These are phyloP conservation scores for Sapria himalayana DNA, from an alignment of 345 rosid species.

Conservation along the genomic window DNA sequence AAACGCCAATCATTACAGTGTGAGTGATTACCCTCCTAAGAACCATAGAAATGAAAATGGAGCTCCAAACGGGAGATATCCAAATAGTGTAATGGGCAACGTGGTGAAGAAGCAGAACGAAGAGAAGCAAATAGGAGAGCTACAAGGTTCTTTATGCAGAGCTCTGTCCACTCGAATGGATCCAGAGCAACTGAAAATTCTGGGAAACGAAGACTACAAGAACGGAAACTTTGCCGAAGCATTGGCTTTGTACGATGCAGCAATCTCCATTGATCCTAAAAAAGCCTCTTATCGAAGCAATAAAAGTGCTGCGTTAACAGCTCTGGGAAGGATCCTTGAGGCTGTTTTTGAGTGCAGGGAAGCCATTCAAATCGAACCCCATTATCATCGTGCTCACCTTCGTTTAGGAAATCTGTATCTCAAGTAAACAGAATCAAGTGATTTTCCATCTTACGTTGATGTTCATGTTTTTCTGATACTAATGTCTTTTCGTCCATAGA, in stretches of 20 bases:
- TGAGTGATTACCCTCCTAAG: conserved; percentile 11
- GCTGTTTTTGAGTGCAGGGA: conserved; percentile 86
- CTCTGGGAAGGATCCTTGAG: conserved; percentile 62
- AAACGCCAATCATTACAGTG: conserved; percentile 6
- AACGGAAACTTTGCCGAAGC: conserved; percentile 78
- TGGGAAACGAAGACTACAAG: conserved; percentile 97
- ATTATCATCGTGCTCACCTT: conserved; percentile 79
- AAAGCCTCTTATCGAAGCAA: conserved; percentile 87
- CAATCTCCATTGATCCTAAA: conserved; percentile 66
- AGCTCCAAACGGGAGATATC: conserved; percentile 13
- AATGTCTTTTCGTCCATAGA: conserved; percentile 16
- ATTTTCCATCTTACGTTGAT: no score
- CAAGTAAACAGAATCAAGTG: conserved; percentile 28
- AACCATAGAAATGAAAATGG: conserved; percentile 8
- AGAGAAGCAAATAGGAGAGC: conserved; percentile 10
- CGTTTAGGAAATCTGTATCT: conserved; percentile 66
- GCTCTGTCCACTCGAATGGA: conserved; percentile 87
- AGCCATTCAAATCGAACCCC: conserved; percentile 72
- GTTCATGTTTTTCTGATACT: background rate
- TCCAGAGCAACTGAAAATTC: conserved; percentile 73
- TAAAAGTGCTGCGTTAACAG: conserved; percentile 77
- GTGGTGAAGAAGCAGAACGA: conserved; percentile 21
- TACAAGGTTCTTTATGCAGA: conserved; percentile 42
- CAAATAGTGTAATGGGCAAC: conserved; percentile 28
- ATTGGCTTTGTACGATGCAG: conserved; percentile 77